These are phyloP conservation scores for Rubia peregrina DNA, from an alignment of 305 asterid species.

Conservation along the genomic window DNA sequence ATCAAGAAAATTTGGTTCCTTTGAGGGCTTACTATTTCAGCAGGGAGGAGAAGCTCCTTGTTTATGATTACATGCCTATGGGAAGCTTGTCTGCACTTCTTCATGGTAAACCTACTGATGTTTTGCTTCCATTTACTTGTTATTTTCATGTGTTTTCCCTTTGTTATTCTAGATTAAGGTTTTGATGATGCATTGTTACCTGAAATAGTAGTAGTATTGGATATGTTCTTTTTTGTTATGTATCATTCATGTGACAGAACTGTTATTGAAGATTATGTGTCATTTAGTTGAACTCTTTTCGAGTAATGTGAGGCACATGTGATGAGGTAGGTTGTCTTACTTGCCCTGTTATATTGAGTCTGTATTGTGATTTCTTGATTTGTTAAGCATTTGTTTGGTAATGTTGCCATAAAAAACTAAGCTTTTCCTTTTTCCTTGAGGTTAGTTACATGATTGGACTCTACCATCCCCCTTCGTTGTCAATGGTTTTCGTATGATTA, in stretches of 20 bases:
- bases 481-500: background rate
- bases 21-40: conserved; percentile 56
- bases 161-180: background rate
- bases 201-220: background rate
- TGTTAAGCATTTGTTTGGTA: background rate
- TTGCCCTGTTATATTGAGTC: background rate
- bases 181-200: background rate
- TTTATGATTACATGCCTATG: conserved; percentile 50
- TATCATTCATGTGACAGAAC: background rate
- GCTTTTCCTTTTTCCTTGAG: conserved; percentile 1
- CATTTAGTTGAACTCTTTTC: background rate
- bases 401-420: background rate
- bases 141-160: background rate
- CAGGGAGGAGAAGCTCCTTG: conserved; percentile 60
- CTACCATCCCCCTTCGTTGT: background rate
- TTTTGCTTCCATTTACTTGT: background rate
- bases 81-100: conserved; percentile 61
- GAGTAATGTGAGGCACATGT: background rate
- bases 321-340: background rate
- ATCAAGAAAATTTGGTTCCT: conserved; percentile 49
- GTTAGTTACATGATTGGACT: background rate
- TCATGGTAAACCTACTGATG: conserved; percentile 34
- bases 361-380: background rate
- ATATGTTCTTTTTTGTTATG: background rate
- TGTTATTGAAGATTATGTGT: background rate